Base-by-base conservation (phyloP, 139 green algal species). In the Chlamydomonas incerta region DNA sequence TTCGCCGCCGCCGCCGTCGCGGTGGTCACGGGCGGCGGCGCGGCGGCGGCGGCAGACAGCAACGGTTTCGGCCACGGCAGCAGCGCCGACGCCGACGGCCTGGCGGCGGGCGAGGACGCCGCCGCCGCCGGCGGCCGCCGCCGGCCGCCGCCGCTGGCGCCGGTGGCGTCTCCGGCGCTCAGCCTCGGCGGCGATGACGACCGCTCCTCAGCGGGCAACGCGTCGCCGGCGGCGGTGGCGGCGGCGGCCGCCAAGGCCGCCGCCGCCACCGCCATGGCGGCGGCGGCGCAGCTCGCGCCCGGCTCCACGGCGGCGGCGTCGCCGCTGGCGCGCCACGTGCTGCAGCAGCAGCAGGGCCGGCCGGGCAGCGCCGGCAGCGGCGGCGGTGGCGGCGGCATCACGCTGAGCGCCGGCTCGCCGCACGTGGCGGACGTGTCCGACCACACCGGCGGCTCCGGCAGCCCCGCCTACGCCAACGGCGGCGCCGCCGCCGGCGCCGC, bases 121-220 rank as follows among this genome's bases (percentile, higher is more conserved):
- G 26, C 17, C 17, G 14, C 26, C 17, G 24, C 17, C 24, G 26
- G 23, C 26, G 17, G 26, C 26, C 26, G 62, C 14, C 67, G 33
- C 33, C 67, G 67, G 67, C 67, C 67, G 67, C 67, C 67, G 67
- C 67, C 67, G 33, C 67, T 72, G 67, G 67, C n/a, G 33, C 67
- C 67, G 6, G 33, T 72, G 15, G 33, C 5, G 33, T 72, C 67
- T 1, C 67, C 67, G 14, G n/a, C 15, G 15, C 33, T 46, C 67
- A 72, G 67, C 67, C 0, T 17, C 33, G 67, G 17, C 33, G 14
- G n/a, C n/a, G n/a, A 20, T 11, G n/a, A 70, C 14, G 65, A 70
- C 65, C n/a, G n/a, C n/a, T 37, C n/a, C 15, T 29, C 65, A 1
- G n/a, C 14, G n/a, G 41, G 41, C 41, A 37, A 21, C 14, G 65